Conservation (phyloP, 2,329 filamentous ascomycete genomes). For the Monosporascus sp. region DNA sequence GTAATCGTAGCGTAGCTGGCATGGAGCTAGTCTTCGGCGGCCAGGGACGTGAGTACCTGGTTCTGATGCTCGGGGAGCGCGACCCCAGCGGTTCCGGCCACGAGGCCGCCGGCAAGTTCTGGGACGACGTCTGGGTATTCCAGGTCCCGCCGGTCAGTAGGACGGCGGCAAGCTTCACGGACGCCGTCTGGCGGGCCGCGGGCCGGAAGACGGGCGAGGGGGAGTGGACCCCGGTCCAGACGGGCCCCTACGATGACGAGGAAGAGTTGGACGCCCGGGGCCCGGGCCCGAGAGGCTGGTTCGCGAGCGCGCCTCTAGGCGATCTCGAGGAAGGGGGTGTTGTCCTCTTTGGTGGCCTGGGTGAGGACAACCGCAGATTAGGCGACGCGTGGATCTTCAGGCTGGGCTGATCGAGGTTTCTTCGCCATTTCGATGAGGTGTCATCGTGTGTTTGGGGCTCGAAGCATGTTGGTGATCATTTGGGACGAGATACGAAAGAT, state of each 20-base stretch:
- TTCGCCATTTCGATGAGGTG: too few species aligned
- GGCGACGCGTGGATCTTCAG: constrained; percentile 62
- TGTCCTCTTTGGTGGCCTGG: constrained; percentile 55
- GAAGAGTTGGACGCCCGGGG: constrained; percentile 39
- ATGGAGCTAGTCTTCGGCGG: constrained; percentile 53
- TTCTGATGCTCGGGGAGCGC: constrained; percentile 56
- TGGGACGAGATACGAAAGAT: too few species aligned
- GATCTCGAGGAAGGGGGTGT: constrained; percentile 56
- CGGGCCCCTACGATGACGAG: constrained; percentile 46
- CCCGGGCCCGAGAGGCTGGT: constrained; percentile 51
- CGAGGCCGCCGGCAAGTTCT: constrained; percentile 47
- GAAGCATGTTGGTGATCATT: too few species aligned
- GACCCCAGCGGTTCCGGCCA: constrained; percentile 43
- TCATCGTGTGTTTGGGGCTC: too few species aligned
- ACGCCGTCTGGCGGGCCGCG: constrained; percentile 48
- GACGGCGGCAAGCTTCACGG: constrained; percentile 49
- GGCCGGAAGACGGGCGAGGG: constrained; percentile 51
- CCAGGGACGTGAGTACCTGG: constrained; percentile 55
- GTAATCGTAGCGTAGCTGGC: constrained; percentile 46
- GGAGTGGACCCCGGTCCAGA: constrained; percentile 48
- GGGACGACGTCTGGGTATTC: constrained; percentile 59
- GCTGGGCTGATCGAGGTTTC: constrained; percentile 30
- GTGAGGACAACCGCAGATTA: constrained; percentile 43
- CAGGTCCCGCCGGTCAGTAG: constrained; percentile 51
- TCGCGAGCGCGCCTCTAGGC: constrained; percentile 49